Evolutionary conservation across 164 flowering plant genomes (phyloP), one percentile per base, ranked within the genome.

Genomic region (Pachysandra terminalis): DNA sequence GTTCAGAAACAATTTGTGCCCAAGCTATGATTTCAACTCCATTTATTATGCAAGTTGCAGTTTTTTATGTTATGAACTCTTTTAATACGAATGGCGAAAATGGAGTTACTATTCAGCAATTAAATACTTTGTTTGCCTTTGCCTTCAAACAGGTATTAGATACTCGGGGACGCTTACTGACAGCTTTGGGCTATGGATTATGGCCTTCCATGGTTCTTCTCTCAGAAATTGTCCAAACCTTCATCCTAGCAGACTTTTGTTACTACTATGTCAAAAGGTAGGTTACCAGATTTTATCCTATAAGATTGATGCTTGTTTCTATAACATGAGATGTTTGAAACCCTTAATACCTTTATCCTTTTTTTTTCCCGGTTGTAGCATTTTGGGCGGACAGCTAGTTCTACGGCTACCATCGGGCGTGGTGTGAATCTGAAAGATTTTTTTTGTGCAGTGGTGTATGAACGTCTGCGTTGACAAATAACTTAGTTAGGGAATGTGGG

Each of bases 181-280:
- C 82, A 51, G 83, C 84, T 53, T 63, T 83, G 70, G 86, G 86
- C 9, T 72, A 75, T 68, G 86, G 86, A 6, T 49, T 81, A 61
- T 83, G 86, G 86, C 86, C 86, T 65, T 71, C 76, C 21, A 75
- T 81, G 83, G 86, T 83, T 59, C 84, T 81, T 48, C 76, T 83
- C 2, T 79, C 83, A 19, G 86, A 83, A 76, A 62, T 79, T 23
- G 83, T 83, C 56, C 83, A 81, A 61, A 83, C 81, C 9, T 82
- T 80, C 64, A 78, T 80, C 57, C 70, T 80, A 1, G 85, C 83
- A 45, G 83, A 80, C 61, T 82, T 80, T 72, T 82, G 82, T 67
- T 80, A 80, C 73, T 82, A 80, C 59, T 80, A 82, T 59, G 80
- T 78, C 52, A 74, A 81, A 72, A 83, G 86, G 86, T 83, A 25